Percentiles rank a stretch among this genome's conserved stretches.
These are phyloP conservation scores for Tylopilus plumbeoviolaceoides DNA, from an alignment of 768 basidiomycete genomes.

Conservation along the genomic window DNA sequence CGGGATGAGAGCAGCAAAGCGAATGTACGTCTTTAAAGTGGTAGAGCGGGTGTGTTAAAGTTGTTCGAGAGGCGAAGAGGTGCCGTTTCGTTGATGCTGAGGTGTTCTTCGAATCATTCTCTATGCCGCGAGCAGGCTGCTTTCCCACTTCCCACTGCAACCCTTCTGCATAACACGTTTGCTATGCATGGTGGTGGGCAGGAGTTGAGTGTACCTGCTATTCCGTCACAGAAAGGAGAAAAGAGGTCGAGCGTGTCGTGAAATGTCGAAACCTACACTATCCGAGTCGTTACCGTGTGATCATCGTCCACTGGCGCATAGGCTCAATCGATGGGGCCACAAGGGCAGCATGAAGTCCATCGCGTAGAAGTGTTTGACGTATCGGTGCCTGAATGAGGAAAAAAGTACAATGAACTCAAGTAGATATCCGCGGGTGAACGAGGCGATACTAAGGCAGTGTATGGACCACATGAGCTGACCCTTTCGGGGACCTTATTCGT, in stretches of 20 bases:
- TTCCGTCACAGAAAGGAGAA: background rate
- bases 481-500: background rate
- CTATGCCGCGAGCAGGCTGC: no score
- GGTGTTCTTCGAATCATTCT: no score
- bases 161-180: no score
- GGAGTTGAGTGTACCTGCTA: background rate
- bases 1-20: slow-evolving; percentile 5
- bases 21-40: slow-evolving; percentile 5
- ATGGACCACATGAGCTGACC: background rate
- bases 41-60: background rate
- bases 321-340: background rate
- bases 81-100: background rate
- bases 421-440: background rate
- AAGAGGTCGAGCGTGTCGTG: background rate
- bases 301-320: background rate
- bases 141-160: no score
- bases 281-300: no score
- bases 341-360: background rate
- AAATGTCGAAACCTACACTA: background rate
- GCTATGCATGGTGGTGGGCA: background rate
- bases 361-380: background rate
- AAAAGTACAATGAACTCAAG: background rate
- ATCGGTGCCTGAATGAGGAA: background rate
- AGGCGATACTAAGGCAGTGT: background rate
- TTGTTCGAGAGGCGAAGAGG: background rate